These are phyloP conservation scores for Podosphaera fusca DNA, from an alignment of 2,329 filamentous ascomycete genomes.

Conservation along the genomic window DNA sequence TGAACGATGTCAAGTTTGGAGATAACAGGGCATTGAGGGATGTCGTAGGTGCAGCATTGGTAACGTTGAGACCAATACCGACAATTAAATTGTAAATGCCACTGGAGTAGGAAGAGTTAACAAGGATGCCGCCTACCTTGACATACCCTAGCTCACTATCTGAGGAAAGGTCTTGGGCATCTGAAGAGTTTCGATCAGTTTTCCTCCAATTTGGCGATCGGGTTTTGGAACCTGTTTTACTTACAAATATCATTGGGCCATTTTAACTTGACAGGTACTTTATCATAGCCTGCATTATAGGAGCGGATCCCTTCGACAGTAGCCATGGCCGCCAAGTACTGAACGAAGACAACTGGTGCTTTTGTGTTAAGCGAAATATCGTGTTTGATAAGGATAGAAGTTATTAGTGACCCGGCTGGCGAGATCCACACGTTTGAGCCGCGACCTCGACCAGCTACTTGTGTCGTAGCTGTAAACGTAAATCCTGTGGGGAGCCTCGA, in stretches of 20 bases:
- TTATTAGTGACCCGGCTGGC: conserved; percentile 64
- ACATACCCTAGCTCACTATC: conserved; percentile 34
- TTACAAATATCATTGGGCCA: conserved; percentile 92
- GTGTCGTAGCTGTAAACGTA: conserved; percentile 65
- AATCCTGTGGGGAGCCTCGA: conserved; percentile 63
- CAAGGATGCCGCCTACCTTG: conserved; percentile 83
- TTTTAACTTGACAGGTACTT: conserved; percentile 66
- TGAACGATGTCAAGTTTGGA: conserved; percentile 25
- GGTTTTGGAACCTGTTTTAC: conserved; percentile 9
- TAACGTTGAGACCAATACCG: conserved; percentile 69
- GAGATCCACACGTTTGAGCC: conserved; percentile 91
- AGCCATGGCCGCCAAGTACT: conserved; percentile 78
- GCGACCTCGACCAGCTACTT: conserved; percentile 69
- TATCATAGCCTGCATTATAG: conserved; percentile 54
- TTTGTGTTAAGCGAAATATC: conserved; percentile 44
- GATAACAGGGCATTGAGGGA: conserved; percentile 55
- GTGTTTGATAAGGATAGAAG: conserved; percentile 74
- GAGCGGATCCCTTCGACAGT: conserved; percentile 61
- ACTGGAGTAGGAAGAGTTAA: conserved; percentile 62
- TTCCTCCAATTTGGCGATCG: not conserved
- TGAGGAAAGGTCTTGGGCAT: conserved; percentile 35
- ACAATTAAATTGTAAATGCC: conserved; percentile 66
- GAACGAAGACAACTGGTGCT: conserved; percentile 74
- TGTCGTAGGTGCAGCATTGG: conserved; percentile 67
- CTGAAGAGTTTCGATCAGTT: conserved; percentile 15